Base-by-base conservation (phyloP, 164 flowering plant species). In the Aristolochia contorta region DNA sequence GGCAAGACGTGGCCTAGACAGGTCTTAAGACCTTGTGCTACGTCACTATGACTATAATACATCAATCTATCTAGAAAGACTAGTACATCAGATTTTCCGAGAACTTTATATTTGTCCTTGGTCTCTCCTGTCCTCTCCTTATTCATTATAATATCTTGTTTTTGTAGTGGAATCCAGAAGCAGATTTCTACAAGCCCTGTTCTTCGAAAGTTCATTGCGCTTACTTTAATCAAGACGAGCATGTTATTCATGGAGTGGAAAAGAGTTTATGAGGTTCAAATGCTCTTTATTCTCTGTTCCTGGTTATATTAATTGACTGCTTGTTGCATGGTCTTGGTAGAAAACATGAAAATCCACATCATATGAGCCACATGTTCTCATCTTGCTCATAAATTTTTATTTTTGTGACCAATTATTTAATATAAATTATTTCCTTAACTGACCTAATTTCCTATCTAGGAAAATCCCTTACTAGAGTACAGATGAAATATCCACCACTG, bases 101-200 rank as follows among this genome's bases (percentile, higher is more conserved):
- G 9, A 37, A 37, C 9, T 37, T 6, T 37, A 4, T 37, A 37
- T 6, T 37, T 3, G 43, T 37, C 43, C 5, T 6, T 37, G 43
- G 10, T 8, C 43, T 3, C 1, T 37, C 53, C 4, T 20, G 2
- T 30, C 21, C 18, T 19, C 30, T 2, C 19, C 48, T 23, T 27
- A 12, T 25, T 21, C 37, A 27, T 6, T 10, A 49, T 49, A 37
- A 2, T 49, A n/a, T 18, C 13, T 55, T 47, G 9, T 64, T 41
- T 53, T 48, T 65, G 69, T 76, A 92, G 98, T 70, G 98, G 86
- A 61, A 92, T 92, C 58, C 93, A 82, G 68, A 92, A 80, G 54
- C 98, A 92, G 67, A 76, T 92, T 49, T 73, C 78, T 45, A 32
- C 82, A 46, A 82, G 86, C 66, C 77, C 93, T 30, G 32, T 72